Evolutionary conservation across 2,329 filamentous ascomycete species (phyloP).

Genomic region (Cladorrhinum sp.): DNA sequence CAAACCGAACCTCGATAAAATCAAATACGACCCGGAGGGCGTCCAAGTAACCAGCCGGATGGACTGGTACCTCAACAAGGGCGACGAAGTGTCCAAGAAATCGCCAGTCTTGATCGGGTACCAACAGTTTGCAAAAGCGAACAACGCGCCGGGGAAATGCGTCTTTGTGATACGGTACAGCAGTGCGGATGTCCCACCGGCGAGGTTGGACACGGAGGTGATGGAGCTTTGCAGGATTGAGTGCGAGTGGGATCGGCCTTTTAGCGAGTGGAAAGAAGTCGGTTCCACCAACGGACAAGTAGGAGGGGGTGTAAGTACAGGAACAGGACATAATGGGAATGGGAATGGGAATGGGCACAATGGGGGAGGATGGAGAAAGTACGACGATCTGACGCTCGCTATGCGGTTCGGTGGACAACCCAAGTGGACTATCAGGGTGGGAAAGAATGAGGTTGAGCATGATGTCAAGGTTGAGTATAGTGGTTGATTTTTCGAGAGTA

Average conservation of each 20-base stretch:
- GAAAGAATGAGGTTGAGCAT: not conserved
- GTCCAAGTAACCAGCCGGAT: not conserved
- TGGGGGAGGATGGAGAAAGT: not conserved
- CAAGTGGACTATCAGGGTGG: conserved; percentile 1
- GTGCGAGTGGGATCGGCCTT: conserved; percentile 6
- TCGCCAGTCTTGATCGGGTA: not conserved
- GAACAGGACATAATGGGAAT: no score
- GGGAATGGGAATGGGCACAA: not conserved
- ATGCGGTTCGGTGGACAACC: conserved; percentile 6
- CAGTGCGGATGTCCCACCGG: not conserved
- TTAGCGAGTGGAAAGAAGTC: not conserved
- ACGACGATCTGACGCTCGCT: not conserved
- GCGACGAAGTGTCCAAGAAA: conserved; percentile 3
- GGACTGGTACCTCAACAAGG: conserved; percentile 2
- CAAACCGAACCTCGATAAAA: not conserved
- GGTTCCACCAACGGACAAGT: no score
- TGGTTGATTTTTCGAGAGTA: no score
- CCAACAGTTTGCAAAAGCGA: not conserved
- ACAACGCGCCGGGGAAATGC: not conserved
- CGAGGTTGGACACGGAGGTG: not conserved
- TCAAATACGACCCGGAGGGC: not conserved
- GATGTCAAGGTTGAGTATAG: conserved; percentile 8
- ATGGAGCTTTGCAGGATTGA: conserved; percentile 2
- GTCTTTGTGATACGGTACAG: conserved; percentile 1
- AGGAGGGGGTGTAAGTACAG: no score